phyloP scores from a whole-genome alignment of 495 filamentous ascomycete genomes.

The Tuber melanosporum region DNA sequence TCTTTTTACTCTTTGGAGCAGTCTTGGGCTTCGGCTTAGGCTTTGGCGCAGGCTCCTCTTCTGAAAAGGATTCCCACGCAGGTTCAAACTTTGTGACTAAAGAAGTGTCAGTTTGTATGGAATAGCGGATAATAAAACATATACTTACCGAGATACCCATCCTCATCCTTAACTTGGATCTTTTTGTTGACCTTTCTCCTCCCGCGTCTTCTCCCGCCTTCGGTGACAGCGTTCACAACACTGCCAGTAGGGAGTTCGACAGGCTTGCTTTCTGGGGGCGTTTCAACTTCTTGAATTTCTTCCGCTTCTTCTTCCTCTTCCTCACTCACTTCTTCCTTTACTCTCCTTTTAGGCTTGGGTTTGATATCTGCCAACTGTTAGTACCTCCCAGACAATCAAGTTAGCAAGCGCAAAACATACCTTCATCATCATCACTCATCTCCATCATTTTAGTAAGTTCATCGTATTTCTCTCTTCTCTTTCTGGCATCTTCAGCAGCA shows the following conservation, averaged over 20 bases:
- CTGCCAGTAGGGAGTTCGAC: constrained; percentile 48
- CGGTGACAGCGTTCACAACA: constrained; percentile 45
- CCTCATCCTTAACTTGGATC: constrained; percentile 81
- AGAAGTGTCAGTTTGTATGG: constrained; percentile 20
- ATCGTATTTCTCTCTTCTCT: constrained; percentile 50
- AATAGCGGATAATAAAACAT: background rate
- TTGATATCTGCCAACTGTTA: constrained; percentile 46
- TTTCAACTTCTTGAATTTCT: constrained; percentile 26
- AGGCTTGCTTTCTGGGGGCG: constrained; percentile 51
- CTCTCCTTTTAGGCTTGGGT: constrained; percentile 43
- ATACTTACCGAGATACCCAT: constrained; percentile 78
- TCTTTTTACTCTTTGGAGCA: constrained; percentile 57
- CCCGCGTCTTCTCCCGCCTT: constrained; percentile 67
- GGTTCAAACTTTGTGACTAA: constrained; percentile 81
- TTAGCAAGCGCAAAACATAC: constrained; percentile 13
- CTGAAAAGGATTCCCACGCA: constrained; percentile 91
- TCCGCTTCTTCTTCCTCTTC: background rate
- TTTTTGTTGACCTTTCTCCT: constrained; percentile 81
- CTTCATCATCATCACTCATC: constrained; percentile 51
- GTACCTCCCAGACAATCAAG: background rate
- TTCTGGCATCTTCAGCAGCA: constrained; percentile 48
- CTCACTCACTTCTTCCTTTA: constrained; percentile 32
- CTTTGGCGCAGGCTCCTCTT: constrained; percentile 69
- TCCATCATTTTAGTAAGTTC: constrained; percentile 68
- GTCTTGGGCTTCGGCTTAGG: constrained; percentile 56